phyloP scores from a whole-genome alignment of 345 rosid genomes.

The Lepidium africanum region DNA sequence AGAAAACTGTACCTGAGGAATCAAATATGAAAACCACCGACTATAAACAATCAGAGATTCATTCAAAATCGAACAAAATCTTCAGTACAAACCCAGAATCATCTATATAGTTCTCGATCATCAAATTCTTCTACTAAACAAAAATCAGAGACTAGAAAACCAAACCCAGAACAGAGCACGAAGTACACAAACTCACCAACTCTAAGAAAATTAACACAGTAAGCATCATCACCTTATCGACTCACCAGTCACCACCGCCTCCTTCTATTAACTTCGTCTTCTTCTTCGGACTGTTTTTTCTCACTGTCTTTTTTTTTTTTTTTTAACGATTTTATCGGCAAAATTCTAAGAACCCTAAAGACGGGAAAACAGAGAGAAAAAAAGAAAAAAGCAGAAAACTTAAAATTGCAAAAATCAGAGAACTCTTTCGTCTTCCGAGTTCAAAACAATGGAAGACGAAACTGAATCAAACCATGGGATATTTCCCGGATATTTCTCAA shows the following conservation, averaged over 20 bases:
- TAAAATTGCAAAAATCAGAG: not conserved
- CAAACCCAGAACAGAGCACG: constrained; percentile 18
- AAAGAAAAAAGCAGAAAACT: not conserved
- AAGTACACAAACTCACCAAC: not conserved
- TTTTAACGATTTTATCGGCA: not conserved
- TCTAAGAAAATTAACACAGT: not conserved
- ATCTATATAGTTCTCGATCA: not conserved
- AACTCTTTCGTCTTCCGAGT: not conserved
- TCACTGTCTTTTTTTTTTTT: not conserved
- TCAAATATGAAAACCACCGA: constrained; percentile 3
- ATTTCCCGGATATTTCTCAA: not conserved
- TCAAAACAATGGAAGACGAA: not conserved
- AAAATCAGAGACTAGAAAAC: not conserved
- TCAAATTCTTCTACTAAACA: constrained; percentile 3
- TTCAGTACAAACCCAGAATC: constrained; percentile 8
- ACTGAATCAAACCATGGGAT: not conserved
- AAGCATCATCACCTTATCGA: constrained; percentile 20
- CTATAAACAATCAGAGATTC: not conserved
- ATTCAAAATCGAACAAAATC: not conserved
- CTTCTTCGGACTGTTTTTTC: not conserved
- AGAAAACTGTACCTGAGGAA: constrained; percentile 20
- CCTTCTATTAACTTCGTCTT: not conserved
- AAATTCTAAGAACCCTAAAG: constrained; percentile 22
- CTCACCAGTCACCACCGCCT: constrained; percentile 5
- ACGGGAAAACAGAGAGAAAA: not conserved